Evolutionary conservation across 306 rosid species (phyloP).

Genomic region (Quercus suber): DNA sequence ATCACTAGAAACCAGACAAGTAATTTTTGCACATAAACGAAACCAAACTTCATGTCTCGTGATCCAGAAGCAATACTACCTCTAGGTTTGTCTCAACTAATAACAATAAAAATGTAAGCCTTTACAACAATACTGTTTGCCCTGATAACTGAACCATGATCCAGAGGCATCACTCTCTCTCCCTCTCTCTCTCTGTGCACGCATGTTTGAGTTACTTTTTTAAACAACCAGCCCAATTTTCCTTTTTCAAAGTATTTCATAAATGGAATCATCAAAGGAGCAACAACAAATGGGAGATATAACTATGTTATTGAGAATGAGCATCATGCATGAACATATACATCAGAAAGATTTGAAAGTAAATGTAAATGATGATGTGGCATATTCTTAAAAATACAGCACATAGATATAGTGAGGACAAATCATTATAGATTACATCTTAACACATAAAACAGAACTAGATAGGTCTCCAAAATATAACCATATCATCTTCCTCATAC

Average conservation of each 20-base stretch:
- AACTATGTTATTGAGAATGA: background rate
- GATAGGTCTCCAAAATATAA: background rate
- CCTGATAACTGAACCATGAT: background rate
- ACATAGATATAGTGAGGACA: background rate
- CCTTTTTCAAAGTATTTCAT: background rate
- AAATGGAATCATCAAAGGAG: background rate
- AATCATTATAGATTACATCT: background rate
- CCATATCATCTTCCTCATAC: background rate
- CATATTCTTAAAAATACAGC: background rate
- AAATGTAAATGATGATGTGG: background rate
- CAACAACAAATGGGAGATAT: background rate
- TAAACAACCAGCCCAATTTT: background rate
- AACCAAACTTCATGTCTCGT: background rate
- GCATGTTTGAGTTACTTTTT: background rate
- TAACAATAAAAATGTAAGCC: too few species aligned
- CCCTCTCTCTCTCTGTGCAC: too few species aligned
- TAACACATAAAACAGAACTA: background rate
- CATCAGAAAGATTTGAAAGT: background rate
- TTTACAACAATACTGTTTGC: background rate
- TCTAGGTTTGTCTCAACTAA: background rate
- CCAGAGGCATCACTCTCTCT: background rate
- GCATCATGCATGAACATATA: background rate
- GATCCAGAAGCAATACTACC: background rate
- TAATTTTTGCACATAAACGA: background rate
- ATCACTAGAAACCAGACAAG: conserved; percentile 10